A percentile compares a stretch with the other conserved stretches of the same genome.
phyloP scores from a whole-genome alignment of 2,329 filamentous ascomycete species.

The Cladosporium sp. region DNA sequence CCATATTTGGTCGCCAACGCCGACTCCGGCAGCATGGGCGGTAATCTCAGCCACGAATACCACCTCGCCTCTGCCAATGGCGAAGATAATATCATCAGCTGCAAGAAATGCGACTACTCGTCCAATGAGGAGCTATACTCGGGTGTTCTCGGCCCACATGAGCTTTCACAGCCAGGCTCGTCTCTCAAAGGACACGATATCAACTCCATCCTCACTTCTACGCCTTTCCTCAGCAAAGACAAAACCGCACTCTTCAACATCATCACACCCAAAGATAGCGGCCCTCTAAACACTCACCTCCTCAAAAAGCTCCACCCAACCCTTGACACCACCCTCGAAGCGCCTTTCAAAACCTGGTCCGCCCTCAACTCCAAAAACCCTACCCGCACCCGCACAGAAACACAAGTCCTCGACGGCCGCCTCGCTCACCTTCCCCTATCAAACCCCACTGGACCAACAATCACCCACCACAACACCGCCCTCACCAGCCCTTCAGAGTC shows the following conservation, averaged over 20 bases:
- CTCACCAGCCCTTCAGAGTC: conserved; percentile 66
- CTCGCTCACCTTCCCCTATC: conserved; percentile 12
- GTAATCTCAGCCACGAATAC: conserved; percentile 90
- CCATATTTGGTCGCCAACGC: conserved; percentile 84
- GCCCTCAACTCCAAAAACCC: conserved; percentile 17
- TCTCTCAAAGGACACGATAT: not conserved
- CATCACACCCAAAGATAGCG: conserved; percentile 43
- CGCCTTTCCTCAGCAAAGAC: conserved; percentile 59
- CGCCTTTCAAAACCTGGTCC: conserved; percentile 34
- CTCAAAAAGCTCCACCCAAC: conserved; percentile 66
- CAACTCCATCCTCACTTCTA: conserved; percentile 4
- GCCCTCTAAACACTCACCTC: conserved; percentile 58
- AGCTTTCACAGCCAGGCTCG: not conserved
- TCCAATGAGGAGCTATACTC: conserved; percentile 79
- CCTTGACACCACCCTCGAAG: conserved; percentile 70
- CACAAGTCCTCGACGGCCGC: conserved; percentile 22
- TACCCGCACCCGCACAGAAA: conserved; percentile 20
- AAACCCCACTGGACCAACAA: conserved; percentile 1
- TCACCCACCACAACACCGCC: conserved; percentile 49
- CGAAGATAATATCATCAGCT: conserved; percentile 82
- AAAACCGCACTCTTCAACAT: conserved; percentile 67
- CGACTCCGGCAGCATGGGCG: conserved; percentile 95
- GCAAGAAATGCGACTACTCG: conserved; percentile 69
- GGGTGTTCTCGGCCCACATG: not conserved
- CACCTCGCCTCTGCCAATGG: conserved; percentile 78